Evolutionary conservation across 75 land plant genomes (phyloP).

Genomic region (Adiantum capillusveneris): DNA sequence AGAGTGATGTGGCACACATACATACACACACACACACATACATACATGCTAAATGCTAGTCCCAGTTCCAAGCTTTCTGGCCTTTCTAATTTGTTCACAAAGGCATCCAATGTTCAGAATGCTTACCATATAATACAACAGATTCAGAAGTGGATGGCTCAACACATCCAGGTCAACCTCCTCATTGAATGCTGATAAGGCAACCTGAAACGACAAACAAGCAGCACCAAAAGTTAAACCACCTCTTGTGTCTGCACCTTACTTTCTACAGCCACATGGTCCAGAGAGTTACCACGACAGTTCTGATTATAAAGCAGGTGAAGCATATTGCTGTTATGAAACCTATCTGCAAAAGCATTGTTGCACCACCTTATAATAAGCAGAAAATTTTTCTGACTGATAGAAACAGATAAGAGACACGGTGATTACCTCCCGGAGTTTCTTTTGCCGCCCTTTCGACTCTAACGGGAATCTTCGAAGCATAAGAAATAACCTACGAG

Average conservation of each 20-base stretch:
- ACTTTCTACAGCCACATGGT: neutral
- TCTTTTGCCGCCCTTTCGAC: constrained; percentile 92
- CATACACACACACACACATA: too few relatives aligned
- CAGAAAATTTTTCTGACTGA: too few relatives aligned
- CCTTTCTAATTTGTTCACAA: neutral
- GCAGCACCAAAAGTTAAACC: neutral
- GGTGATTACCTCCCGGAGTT: constrained; percentile 87
- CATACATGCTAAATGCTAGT: too few relatives aligned
- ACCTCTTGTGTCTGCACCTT: neutral
- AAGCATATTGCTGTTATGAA: constrained; percentile 94
- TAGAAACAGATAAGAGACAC: too few relatives aligned
- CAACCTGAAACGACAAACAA: constrained; percentile 31
- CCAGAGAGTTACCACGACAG: constrained; percentile 85
- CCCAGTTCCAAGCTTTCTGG: neutral
- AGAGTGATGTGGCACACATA: too few relatives aligned
- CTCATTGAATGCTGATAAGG: constrained; percentile 71
- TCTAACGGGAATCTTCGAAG: constrained; percentile 92
- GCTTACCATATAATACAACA: constrained; percentile 80
- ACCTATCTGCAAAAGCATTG: constrained; percentile 68
- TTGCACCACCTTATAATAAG: too few relatives aligned
- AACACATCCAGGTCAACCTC: constrained; percentile 76
- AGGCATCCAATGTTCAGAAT: too few relatives aligned
- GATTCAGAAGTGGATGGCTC: constrained; percentile 81
- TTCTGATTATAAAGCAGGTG: constrained; percentile 78
- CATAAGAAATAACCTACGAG: constrained; percentile 78